Conservation (phyloP, 1,139 yeast species). For the Taiozyma sp. region DNA sequence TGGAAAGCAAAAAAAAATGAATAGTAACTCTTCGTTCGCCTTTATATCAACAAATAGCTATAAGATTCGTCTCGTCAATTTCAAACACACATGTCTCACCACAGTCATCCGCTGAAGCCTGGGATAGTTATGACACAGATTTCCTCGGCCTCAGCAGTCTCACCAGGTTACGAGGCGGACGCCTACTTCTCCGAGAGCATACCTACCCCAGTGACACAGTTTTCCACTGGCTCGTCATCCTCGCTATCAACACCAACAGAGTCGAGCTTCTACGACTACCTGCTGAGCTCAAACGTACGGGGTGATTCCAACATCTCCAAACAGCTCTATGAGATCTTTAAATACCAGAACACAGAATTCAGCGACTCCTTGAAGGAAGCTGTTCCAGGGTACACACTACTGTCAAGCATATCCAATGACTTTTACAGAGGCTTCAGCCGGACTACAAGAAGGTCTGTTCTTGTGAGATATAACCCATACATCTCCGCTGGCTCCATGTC, state of each 20-base stretch:
- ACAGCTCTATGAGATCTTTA: slow-evolving; percentile 12
- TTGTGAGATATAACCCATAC: slow-evolving; percentile 14
- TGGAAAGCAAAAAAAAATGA: background rate
- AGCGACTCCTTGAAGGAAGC: slow-evolving; percentile 8
- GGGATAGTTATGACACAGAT: background rate
- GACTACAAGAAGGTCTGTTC: slow-evolving; percentile 11
- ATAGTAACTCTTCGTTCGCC: background rate
- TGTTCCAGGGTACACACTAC: slow-evolving; percentile 14
- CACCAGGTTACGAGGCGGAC: slow-evolving; percentile 2
- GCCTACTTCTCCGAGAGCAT: slow-evolving; percentile 9
- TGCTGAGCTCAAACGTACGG: slow-evolving; percentile 5
- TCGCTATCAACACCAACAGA: slow-evolving; percentile 5
- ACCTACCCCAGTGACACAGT: slow-evolving; percentile 13
- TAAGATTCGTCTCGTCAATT: background rate
- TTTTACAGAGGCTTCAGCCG: slow-evolving; percentile 17
- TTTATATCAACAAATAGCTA: too few species aligned
- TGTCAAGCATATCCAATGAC: slow-evolving; percentile 18
- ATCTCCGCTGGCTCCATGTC: slow-evolving; percentile 17
- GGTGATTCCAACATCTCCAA: slow-evolving; percentile 4
- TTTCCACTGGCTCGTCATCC: slow-evolving; percentile 7
- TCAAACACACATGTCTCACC: background rate
- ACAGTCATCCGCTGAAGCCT: background rate
- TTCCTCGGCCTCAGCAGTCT: background rate
- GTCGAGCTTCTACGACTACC: slow-evolving; percentile 15
- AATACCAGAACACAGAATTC: slow-evolving; percentile 5